Percentiles rank a stretch among this genome's conserved stretches.
Evolutionary conservation across 495 filamentous ascomycete species (phyloP).

Genomic region (Penicillium lividum): DNA sequence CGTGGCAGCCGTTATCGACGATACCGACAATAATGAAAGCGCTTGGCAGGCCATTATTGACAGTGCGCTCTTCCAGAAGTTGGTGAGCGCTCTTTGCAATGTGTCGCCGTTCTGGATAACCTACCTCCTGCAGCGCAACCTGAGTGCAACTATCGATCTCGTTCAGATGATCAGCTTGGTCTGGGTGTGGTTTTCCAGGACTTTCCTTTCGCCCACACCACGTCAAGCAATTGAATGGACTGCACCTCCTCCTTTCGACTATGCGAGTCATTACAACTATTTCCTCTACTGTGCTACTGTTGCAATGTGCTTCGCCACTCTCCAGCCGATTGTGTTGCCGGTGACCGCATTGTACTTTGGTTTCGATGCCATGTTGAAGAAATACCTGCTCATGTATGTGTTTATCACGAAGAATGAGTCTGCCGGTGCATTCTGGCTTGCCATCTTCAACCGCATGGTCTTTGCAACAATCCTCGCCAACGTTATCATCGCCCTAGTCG

Average conservation of each 20-base stretch:
- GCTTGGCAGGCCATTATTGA: slow-evolving; percentile 70
- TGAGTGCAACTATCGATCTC: slow-evolving; percentile 88
- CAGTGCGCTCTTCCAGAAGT: slow-evolving; percentile 56
- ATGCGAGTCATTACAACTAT: slow-evolving; percentile 93
- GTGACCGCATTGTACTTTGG: slow-evolving; percentile 88
- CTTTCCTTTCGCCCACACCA: slow-evolving; percentile 84
- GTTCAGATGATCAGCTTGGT: slow-evolving; percentile 77
- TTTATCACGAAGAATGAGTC: slow-evolving; percentile 96
- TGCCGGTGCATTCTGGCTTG: slow-evolving; percentile 89
- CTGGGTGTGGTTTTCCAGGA: slow-evolving; percentile 79
- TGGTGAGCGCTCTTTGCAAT: slow-evolving; percentile 70
- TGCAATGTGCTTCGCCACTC: slow-evolving; percentile 77
- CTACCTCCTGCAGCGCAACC: slow-evolving; percentile 87
- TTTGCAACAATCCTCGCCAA: slow-evolving; percentile 82
- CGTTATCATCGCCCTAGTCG: slow-evolving; percentile 71
- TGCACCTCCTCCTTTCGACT: slow-evolving; percentile 90
- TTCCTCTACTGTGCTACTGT: slow-evolving; percentile 94
- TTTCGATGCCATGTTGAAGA: slow-evolving; percentile 87
- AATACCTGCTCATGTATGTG: slow-evolving; percentile 91
- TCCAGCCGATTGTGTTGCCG: slow-evolving; percentile 90
- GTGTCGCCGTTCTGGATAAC: slow-evolving; percentile 92
- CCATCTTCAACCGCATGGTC: slow-evolving; percentile 87
- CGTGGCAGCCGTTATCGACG: slow-evolving; percentile 61
- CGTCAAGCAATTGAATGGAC: slow-evolving; percentile 92
- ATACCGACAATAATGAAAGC: slow-evolving; percentile 49